Evolutionary conservation across 139 green algal genomes (phyloP).

Genomic region (Spirogloea muscicola): DNA sequence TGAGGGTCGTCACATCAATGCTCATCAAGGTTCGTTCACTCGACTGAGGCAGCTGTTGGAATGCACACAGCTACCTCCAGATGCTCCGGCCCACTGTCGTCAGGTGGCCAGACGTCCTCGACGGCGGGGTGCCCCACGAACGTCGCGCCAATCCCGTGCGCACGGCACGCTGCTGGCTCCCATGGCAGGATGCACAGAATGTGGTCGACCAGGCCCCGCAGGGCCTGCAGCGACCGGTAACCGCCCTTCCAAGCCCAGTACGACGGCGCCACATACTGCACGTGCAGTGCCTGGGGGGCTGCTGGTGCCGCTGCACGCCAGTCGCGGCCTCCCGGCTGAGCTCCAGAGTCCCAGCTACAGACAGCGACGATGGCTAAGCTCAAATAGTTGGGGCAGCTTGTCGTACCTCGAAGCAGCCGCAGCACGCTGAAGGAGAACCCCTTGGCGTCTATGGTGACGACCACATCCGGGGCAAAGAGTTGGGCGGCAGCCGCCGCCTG

Average conservation of each 20-base stretch:
- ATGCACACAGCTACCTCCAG: too few relatives aligned
- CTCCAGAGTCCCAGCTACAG: too few relatives aligned
- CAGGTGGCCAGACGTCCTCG: conserved; percentile 38
- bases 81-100: too few relatives aligned
- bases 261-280: conserved; percentile 37
- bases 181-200: conserved; percentile 39
- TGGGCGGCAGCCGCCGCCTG: conserved; percentile 5
- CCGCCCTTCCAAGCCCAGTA: conserved; percentile 23
- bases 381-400: not conserved
- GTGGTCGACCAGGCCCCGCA: conserved; percentile 15
- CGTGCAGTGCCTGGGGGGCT: too few relatives aligned
- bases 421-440: conserved; percentile 35
- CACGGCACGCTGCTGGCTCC: conserved; percentile 1
- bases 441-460: conserved; percentile 45
- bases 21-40: not conserved
- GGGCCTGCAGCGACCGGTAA: not conserved
- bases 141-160: not conserved
- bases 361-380: too few relatives aligned
- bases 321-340: too few relatives aligned
- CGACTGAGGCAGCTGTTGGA: too few relatives aligned
- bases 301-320: too few relatives aligned
- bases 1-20: not conserved
- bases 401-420: conserved; percentile 3
- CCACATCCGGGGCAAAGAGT: conserved; percentile 14
- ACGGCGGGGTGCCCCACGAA: conserved; percentile 35